These are phyloP conservation scores for Acidomyces sp. DNA, from an alignment of 495 filamentous ascomycete genomes.

Conservation along the genomic window DNA sequence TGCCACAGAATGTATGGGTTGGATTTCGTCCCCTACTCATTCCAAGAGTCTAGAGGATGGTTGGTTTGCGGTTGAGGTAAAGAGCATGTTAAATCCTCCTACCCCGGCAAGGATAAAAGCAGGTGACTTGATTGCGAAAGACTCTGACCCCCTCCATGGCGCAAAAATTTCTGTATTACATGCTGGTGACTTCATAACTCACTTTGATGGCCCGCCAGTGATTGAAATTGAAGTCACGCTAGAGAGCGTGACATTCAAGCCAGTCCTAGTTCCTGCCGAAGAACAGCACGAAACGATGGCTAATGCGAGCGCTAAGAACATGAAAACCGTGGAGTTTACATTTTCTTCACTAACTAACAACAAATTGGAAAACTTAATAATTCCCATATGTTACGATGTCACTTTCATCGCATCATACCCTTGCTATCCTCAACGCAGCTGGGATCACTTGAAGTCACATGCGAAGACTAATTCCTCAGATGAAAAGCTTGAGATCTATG, in stretches of 20 bases:
- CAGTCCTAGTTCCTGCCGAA: neutral
- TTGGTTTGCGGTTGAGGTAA: slow-evolving; percentile 46
- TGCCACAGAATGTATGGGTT: slow-evolving; percentile 64
- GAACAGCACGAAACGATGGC: neutral
- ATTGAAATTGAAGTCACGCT: slow-evolving; percentile 13
- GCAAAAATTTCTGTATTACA: slow-evolving; percentile 35
- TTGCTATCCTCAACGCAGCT: slow-evolving; percentile 19
- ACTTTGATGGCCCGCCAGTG: slow-evolving; percentile 30
- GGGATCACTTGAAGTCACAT: no score
- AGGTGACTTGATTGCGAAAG: slow-evolving; percentile 32
- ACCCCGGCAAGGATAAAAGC: slow-evolving; percentile 12
- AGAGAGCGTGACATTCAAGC: slow-evolving; percentile 12
- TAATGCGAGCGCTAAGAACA: neutral
- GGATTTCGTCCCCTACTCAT: slow-evolving; percentile 49
- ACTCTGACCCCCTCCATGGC: slow-evolving; percentile 41
- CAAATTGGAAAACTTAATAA: neutral
- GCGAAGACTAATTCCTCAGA: no score
- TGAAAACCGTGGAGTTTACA: slow-evolving; percentile 17
- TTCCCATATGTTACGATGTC: slow-evolving; percentile 24
- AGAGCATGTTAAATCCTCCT: slow-evolving; percentile 25
- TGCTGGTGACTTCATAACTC: slow-evolving; percentile 45
- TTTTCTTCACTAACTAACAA: slow-evolving; percentile 21
- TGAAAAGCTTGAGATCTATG: no score
- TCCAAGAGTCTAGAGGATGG: slow-evolving; percentile 31
- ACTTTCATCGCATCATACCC: slow-evolving; percentile 28